A percentile compares a stretch with the other conserved stretches of the same genome.
These are phyloP conservation scores for Corylus avellana DNA, from an alignment of 306 rosid genomes.

Conservation along the genomic window DNA sequence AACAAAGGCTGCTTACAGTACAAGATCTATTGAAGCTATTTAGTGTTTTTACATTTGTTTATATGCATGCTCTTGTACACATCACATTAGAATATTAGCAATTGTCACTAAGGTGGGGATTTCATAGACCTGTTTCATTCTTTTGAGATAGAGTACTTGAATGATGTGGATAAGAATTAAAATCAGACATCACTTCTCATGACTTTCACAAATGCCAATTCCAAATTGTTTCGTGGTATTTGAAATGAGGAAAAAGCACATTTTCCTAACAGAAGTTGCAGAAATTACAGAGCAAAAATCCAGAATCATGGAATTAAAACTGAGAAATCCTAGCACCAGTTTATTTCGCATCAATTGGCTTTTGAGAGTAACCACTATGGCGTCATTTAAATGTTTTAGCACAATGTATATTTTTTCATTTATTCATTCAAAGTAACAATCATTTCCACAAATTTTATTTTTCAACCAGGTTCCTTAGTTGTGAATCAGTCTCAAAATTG, in stretches of 20 bases:
- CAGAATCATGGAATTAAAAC: neutral
- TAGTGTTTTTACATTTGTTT: neutral
- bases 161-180: neutral
- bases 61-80: neutral
- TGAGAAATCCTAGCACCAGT: neutral
- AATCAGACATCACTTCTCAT: neutral
- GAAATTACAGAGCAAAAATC: neutral
- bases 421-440: neutral
- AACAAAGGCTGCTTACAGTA: constrained; percentile 28
- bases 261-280: neutral
- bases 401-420: neutral
- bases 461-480: neutral
- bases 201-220: neutral
- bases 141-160: neutral
- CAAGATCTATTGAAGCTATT: neutral
- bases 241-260: neutral
- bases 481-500: neutral
- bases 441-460: neutral
- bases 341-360: neutral
- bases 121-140: neutral
- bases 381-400: neutral
- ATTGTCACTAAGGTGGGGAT: neutral
- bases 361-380: neutral
- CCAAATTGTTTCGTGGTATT: neutral
- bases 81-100: neutral